Evolutionary conservation across 169 alveolate genomes (phyloP), one percentile per base, ranked within the genome.

Genomic region (Eimeria tenella): DNA sequence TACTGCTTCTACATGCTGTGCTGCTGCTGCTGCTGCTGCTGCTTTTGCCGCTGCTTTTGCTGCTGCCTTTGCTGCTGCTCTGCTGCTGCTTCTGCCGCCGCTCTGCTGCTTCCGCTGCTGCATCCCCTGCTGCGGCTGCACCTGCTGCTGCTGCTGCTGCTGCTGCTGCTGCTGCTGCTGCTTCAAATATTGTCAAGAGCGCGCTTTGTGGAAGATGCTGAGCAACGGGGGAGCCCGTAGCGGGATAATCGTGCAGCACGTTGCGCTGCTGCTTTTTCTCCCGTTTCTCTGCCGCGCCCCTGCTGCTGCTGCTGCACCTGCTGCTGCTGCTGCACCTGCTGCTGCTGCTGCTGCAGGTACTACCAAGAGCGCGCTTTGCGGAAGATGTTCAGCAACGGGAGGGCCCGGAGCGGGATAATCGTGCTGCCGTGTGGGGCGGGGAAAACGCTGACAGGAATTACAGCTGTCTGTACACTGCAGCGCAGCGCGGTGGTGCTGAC

Each of bases 391-490:
- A 98, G 99, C 93, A 99, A 99, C 95, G 99, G 99, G 5, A 95
- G 99, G 50, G 99, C 99, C 11, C 96, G 99, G 87, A 98, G 99
- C 13, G 99, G 99, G 3, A 98, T 99, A 71, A 99, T 99, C 83
- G 99, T 99, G 17, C 96, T 99, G 56, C 99, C 99, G 3, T 99
- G 99, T 97, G 99, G 99, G 17, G 99, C 99, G 15, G 99, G 99
- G 5, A 99, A 99, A 96, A 99, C 99, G 2, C 93, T 99, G 73
- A 99, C 99, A n/a, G 93, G 99, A 49, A 98, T 99, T 8, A 98
- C 99, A 52, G 99, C 99, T n/a, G 98, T 99, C 58, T 97, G 99
- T 93, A 98, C 99, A 8, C 98, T 99, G 56, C 98, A 99, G 96
- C 98, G 98, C 90, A 97, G 99, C 31, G 96, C 99, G 0, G 96